A percentile compares a stretch with the other conserved stretches of the same genome.
Conservation (phyloP, 2,329 filamentous ascomycete species). For the Colletotrichum theobromicola region DNA sequence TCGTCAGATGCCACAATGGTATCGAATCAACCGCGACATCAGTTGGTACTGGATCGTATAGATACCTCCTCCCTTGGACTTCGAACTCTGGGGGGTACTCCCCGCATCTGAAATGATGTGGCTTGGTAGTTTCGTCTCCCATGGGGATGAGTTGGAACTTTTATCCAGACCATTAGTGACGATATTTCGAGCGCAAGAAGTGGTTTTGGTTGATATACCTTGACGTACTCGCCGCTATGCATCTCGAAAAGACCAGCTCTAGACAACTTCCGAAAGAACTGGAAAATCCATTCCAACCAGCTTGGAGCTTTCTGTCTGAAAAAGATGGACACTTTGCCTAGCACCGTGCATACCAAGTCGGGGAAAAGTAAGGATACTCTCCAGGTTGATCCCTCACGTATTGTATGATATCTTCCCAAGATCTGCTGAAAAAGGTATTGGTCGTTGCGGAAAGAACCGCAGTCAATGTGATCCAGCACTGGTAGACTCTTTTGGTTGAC, state of each 20-base stretch:
- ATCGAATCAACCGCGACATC: neutral
- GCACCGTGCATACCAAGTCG: neutral
- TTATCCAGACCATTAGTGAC: neutral
- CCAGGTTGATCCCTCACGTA: neutral
- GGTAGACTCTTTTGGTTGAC: neutral
- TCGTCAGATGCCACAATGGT: neutral
- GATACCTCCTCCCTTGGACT: neutral
- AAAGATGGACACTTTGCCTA: neutral
- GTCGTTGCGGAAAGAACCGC: neutral
- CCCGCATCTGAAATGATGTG: neutral
- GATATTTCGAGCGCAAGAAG: fast-evolving
- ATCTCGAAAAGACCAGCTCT: neutral
- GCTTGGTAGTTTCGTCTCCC: neutral
- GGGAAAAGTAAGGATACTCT: neutral
- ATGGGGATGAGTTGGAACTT: slow-evolving; percentile 2
- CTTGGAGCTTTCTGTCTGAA: neutral
- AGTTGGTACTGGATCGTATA: neutral
- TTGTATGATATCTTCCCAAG: neutral
- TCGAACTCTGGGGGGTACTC: neutral
- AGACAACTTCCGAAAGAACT: neutral
- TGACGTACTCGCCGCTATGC: neutral
- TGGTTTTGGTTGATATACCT: neutral
- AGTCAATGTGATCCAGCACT: neutral
- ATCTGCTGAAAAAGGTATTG: neutral
- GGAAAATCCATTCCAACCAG: neutral